Base-by-base conservation (phyloP, 345 rosid genomes). In the Turritis glabra region DNA sequence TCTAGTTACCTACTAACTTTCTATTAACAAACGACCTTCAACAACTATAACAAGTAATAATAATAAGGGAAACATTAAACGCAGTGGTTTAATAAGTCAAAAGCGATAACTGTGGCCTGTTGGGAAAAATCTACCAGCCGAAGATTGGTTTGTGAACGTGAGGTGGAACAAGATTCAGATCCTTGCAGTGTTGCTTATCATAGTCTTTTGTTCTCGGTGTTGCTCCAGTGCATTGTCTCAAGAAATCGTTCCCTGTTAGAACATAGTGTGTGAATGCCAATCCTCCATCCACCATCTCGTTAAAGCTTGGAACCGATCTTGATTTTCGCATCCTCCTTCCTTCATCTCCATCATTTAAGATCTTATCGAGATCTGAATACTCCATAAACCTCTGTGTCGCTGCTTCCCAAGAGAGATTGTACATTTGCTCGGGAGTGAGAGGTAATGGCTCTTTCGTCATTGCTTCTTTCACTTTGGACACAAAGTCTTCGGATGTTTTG, bases 351-450 rank as follows among this genome's bases (percentile, higher is more conserved):
- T 74, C 69, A 33, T 75, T 83, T 58, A 95, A 54, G 77, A 95
- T 54, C 73, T 61, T 86, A 59, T 85, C 90, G 2, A 95, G 94
- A 48, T 90, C 97, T 0, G 99, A 92, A 67, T 85, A 85, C 69
- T 92, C 91, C 75, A 85, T 76, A 74, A 95, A 95, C 81, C 97
- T 92, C 67, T 90, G 87, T 18, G 97, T 95, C 10, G 99, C 97
- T 53, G 99, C 99, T 75, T 95, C 99, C 99, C 99, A 91, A 2
- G 99, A 92, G 15, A 95, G 96, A 62, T 80, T 74, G 71, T 90
- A 89, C 67, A 82, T 86, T 81, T 95, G 97, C 71, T 89, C 93
- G 0, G 92, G 87, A 4, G 93, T 90, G 48, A 95, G 93, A 1
- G 97, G 97, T 18, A 79, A 87, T 44, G 99, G 99, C 62, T 95